A percentile compares a stretch with the other conserved stretches of the same genome.
Conservation (phyloP, 768 basidiomycete genomes). For the Tremella fuciformis region DNA sequence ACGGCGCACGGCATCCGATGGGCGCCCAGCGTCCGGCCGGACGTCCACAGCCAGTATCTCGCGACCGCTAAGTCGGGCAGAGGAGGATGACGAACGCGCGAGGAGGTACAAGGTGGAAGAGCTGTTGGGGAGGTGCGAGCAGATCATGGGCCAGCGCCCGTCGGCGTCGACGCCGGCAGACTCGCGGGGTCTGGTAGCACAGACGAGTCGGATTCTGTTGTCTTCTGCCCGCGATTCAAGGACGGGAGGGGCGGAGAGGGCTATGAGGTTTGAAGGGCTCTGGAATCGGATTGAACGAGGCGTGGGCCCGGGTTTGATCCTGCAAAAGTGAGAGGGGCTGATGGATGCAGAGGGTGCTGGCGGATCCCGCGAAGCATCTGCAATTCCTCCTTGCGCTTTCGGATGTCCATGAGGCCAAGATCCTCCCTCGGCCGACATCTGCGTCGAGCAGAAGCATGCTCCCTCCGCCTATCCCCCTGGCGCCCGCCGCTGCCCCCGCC, state of each 20-base stretch:
- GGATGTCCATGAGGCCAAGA: slow-evolving; percentile 21
- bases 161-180: slow-evolving; percentile 24
- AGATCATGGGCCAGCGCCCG: slow-evolving; percentile 28
- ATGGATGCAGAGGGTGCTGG: slow-evolving; percentile 25
- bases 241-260: slow-evolving; percentile 26
- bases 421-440: not conserved
- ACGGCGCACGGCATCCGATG: not conserved
- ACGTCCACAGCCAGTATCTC: slow-evolving; percentile 22
- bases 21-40: slow-evolving; percentile 3
- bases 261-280: slow-evolving; percentile 30
- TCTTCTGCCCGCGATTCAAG: slow-evolving; percentile 10
- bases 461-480: slow-evolving; percentile 8
- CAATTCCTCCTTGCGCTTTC: slow-evolving; percentile 48
- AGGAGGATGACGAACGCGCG: slow-evolving; percentile 25
- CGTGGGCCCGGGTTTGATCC: slow-evolving; percentile 17
- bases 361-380: slow-evolving; percentile 38
- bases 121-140: slow-evolving; percentile 41
- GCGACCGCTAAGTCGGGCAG: slow-evolving; percentile 19
- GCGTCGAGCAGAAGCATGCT: slow-evolving; percentile 2
- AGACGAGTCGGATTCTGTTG: slow-evolving; percentile 24
- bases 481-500: slow-evolving; percentile 20
- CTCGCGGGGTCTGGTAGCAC: slow-evolving; percentile 27
- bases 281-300: slow-evolving; percentile 44
- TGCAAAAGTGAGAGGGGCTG: not conserved
- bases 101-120: slow-evolving; percentile 37